A percentile compares a stretch with the other conserved stretches of the same genome.
Evolutionary conservation across 2,329 filamentous ascomycete genomes (phyloP).

Genomic region (Calonectria montana): DNA sequence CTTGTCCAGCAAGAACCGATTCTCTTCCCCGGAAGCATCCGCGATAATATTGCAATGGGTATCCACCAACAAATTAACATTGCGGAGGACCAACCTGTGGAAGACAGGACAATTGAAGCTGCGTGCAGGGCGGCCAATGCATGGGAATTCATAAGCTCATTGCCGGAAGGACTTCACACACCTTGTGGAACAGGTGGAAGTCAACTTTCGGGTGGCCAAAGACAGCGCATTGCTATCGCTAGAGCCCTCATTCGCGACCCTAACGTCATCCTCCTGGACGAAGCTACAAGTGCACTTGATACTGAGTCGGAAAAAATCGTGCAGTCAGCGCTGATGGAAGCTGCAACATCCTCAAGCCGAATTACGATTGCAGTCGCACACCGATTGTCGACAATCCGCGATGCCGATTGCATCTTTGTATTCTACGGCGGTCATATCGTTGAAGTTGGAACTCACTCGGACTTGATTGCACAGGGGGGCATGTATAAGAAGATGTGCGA

Average conservation of each 20-base stretch:
- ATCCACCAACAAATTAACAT: neutral
- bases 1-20: slow-evolving; percentile 68
- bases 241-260: slow-evolving; percentile 51
- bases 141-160: slow-evolving; percentile 53
- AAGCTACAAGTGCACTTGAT: slow-evolving; percentile 7
- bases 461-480: slow-evolving; percentile 7
- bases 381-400: slow-evolving; percentile 29
- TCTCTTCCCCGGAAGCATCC: slow-evolving; percentile 82
- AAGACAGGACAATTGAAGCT: slow-evolving; percentile 47
- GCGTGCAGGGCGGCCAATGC: slow-evolving; percentile 59
- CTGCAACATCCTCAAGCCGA: slow-evolving; percentile 14
- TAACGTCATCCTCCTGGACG: slow-evolving; percentile 3
- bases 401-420: slow-evolving; percentile 46
- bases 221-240: slow-evolving; percentile 67
- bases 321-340: neutral
- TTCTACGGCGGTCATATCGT: slow-evolving; percentile 46
- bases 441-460: slow-evolving; percentile 5
- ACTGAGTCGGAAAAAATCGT: slow-evolving; percentile 10
- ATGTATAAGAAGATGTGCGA: slow-evolving; percentile 23
- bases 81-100: neutral
- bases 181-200: slow-evolving; percentile 28
- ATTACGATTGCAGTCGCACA: slow-evolving; percentile 42
- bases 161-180: slow-evolving; percentile 47
- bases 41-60: slow-evolving; percentile 77
- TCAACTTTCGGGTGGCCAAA: slow-evolving; percentile 65